These are phyloP conservation scores for Leccinum angustisporum DNA, from an alignment of 1,284 basidiomycete genomes.

Conservation along the genomic window DNA sequence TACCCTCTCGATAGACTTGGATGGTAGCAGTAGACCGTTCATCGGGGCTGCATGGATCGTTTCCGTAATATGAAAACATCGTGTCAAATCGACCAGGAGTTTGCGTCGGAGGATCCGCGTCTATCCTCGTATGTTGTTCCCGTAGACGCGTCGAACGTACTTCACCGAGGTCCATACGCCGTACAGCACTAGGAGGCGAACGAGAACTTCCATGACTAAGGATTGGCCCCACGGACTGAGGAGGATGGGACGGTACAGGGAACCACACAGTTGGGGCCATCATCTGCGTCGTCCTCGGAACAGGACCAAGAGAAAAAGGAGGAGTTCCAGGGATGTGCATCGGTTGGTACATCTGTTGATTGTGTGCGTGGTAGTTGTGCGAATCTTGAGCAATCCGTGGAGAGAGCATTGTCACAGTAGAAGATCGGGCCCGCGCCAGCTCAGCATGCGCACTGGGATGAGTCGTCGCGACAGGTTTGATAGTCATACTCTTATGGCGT, in stretches of 20 bases:
- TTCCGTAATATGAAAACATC: slow-evolving; percentile 27
- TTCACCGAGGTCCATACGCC: slow-evolving; percentile 4
- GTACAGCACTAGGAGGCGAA: slow-evolving; percentile 8
- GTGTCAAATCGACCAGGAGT: slow-evolving; percentile 45
- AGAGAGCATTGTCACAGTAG: slow-evolving; percentile 30
- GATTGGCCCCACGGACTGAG: slow-evolving; percentile 15
- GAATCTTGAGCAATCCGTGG: slow-evolving; percentile 33
- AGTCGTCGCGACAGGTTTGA: slow-evolving; percentile 24
- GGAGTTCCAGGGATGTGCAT: slow-evolving; percentile 30
- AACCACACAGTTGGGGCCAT: slow-evolving; percentile 18
- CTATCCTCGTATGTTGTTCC: slow-evolving; percentile 42
- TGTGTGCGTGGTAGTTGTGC: slow-evolving; percentile 35
- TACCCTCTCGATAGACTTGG: slow-evolving; percentile 16
- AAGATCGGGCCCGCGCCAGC: slow-evolving; percentile 27
- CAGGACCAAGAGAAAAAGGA: slow-evolving; percentile 5
- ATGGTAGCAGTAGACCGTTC: slow-evolving; percentile 6
- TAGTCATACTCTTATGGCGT: slow-evolving; percentile 34
- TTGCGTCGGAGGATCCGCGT: slow-evolving; percentile 38
- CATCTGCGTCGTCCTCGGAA: slow-evolving; percentile 8
- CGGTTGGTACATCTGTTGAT: slow-evolving; percentile 35
- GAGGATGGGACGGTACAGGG: slow-evolving; percentile 10
- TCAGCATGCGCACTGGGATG: slow-evolving; percentile 25
- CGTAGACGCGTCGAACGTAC: slow-evolving; percentile 40
- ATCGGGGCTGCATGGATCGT: slow-evolving; percentile 10
- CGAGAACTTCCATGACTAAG: slow-evolving; percentile 12